Evolutionary conservation across 192 early-diverging fungal species (phyloP).

Genomic region (Backusella morwellensis): DNA sequence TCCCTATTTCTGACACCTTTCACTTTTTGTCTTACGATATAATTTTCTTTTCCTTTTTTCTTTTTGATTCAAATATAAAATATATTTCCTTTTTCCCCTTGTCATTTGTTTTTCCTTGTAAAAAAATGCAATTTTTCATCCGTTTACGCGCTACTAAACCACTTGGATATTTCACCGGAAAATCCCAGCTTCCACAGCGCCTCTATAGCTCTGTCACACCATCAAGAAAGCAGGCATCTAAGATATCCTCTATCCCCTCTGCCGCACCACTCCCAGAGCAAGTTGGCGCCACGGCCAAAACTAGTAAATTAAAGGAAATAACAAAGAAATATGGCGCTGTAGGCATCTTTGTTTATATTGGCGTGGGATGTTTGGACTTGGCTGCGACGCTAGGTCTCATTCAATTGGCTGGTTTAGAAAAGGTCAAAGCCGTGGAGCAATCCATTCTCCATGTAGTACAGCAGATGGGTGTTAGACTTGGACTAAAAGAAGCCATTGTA

Average conservation of each 20-base stretch:
- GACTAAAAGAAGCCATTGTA: not conserved
- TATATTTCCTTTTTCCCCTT: not conserved
- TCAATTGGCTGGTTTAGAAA: constrained; percentile 47
- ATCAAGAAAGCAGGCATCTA: not conserved
- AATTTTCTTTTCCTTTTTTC: not conserved
- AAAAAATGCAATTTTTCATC: not conserved
- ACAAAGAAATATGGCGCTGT: constrained; percentile 47
- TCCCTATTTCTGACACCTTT: not conserved
- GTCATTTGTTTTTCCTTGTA: not conserved
- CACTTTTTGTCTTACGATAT: not conserved
- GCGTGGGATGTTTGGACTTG: constrained; percentile 47
- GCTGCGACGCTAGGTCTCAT: constrained; percentile 44
- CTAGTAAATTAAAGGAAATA: constrained; percentile 29
- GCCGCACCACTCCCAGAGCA: not conserved
- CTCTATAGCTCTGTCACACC: not conserved
- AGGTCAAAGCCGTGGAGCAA: constrained; percentile 45
- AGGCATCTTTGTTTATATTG: constrained; percentile 46
- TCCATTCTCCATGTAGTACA: constrained; percentile 32
- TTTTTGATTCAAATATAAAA: not conserved
- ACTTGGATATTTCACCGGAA: not conserved
- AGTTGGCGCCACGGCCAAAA: not conserved
- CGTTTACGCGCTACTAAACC: not conserved
- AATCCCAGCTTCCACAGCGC: not conserved
- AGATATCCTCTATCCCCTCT: not conserved
- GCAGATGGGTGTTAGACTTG: not conserved